These are phyloP conservation scores for Lippia alba DNA, from an alignment of 305 asterid species.

Conservation along the genomic window DNA sequence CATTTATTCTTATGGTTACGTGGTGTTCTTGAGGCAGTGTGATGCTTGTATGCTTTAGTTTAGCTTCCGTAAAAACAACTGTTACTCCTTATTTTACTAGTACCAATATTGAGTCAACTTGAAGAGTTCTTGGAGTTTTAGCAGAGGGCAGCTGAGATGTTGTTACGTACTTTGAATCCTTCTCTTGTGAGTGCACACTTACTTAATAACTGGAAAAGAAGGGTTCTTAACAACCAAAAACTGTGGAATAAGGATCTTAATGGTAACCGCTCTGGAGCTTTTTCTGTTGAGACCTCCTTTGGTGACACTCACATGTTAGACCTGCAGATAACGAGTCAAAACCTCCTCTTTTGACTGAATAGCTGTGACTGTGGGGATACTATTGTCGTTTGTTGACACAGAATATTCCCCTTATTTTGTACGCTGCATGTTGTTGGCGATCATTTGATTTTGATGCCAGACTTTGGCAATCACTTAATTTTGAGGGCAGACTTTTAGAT, in stretches of 20 bases:
- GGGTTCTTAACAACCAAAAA: conserved; percentile 11
- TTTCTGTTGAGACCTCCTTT: background rate
- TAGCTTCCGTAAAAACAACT: conserved; percentile 12
- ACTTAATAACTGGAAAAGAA: conserved; percentile 23
- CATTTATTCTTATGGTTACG: conserved; percentile 5
- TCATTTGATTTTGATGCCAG: background rate
- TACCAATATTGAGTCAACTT: conserved; percentile 13
- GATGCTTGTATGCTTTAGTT: conserved; percentile 23
- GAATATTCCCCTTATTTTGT: background rate
- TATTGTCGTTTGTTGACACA: background rate
- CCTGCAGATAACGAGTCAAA: background rate
- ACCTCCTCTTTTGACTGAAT: background rate
- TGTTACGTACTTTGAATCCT: conserved; percentile 1
- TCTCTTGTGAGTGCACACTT: conserved; percentile 11
- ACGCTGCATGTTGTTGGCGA: background rate
- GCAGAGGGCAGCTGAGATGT: conserved; percentile 21
- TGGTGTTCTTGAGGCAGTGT: conserved; percentile 12
- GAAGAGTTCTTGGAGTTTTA: conserved; percentile 11
- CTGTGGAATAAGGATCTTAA: conserved; percentile 13
- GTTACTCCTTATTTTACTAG: conserved; percentile 21
- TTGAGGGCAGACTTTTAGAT: background rate
- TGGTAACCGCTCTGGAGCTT: background rate
- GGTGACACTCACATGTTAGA: background rate
- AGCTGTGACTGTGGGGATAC: conserved; percentile 1
- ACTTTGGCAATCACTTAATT: background rate